Evolutionary conservation across 495 filamentous ascomycete genomes (phyloP).

Genomic region (Terfezia claveryi): DNA sequence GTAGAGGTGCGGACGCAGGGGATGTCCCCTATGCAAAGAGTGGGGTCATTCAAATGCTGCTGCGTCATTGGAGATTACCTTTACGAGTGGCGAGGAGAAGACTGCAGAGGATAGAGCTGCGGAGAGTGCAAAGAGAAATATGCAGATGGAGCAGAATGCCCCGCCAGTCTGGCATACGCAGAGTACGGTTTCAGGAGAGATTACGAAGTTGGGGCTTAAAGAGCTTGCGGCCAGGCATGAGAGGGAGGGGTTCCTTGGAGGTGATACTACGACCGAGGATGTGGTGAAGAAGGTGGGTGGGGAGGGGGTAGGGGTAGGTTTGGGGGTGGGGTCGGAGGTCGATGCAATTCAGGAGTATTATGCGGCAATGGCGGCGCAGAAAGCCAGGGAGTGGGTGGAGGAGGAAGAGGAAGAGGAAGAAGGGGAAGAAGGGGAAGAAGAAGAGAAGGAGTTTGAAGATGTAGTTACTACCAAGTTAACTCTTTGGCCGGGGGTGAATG

Average conservation of each 20-base stretch:
- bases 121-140: conserved; percentile 48
- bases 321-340: conserved; percentile 19
- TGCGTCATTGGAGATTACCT: conserved; percentile 52
- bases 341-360: conserved; percentile 31
- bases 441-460: conserved; percentile 25
- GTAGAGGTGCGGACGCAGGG: not conserved
- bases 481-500: not conserved
- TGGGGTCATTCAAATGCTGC: conserved; percentile 43
- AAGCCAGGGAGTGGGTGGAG: conserved; percentile 25
- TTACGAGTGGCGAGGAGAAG: conserved; percentile 51
- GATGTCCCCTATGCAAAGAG: conserved; percentile 29
- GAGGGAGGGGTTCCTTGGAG: conserved; percentile 13
- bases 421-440: conserved; percentile 30
- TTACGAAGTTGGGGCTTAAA: conserved; percentile 12
- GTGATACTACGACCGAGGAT: conserved; percentile 4
- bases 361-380: conserved; percentile 29
- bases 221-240: conserved; percentile 19
- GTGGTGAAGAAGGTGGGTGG: conserved; percentile 23
- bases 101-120: conserved; percentile 52
- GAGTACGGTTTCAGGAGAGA: conserved; percentile 44
- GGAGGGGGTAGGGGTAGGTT: too few species aligned
- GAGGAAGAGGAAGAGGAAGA: conserved; percentile 27
- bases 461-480: conserved; percentile 13
- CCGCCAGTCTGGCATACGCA: conserved; percentile 77
- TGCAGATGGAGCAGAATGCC: conserved; percentile 58